Base-by-base conservation (phyloP, 257 asterid genomes). In the Primulina tabacum region DNA sequence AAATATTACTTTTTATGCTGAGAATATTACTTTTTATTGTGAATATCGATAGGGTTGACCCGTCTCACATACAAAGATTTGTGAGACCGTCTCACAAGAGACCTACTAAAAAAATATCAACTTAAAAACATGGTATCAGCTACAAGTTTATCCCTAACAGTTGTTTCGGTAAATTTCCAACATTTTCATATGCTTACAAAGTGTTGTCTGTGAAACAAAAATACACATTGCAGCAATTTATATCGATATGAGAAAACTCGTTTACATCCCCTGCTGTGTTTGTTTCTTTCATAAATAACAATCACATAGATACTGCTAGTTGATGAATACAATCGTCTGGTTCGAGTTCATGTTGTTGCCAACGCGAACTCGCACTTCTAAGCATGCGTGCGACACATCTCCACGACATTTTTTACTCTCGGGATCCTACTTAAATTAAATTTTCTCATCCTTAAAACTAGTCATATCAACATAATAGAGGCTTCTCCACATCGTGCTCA, bases 401-500 rank as follows among this genome's bases (percentile, higher is more conserved):
- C 17, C 5, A 24, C 26, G 26, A 24, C 26, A 24, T 24, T 24
- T 24, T 24, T 21, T 1, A 0, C 26, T 24, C 26, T 24, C 26
- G 26, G 26, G 26, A 24, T 24, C 26, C 26, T 24, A 24, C 26
- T 1, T 24, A 24, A 24, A 24, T 24, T 24, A 24, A 24, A 24
- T 24, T 24, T 24, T 24, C 26, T 24, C 57, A 16, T 50, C 57
- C 57, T n/a, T 50, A 50, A 47, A 50, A 50, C 57, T 50, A 57
- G 60, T 37, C 38, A 35, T 60, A 58, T 84, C 79, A 89, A 80
- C 81, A 73, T 78, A 92, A 77, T 61, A 92, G 89, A 74, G 96
- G 95, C 82, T 90, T 89, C 86, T 88, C 95, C 71, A 82, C 64
- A 53, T 86, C 92, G 77, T 76, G 82, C 80, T 71, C 84, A 64